A percentile compares a stretch with the other conserved stretches of the same genome.
These are phyloP conservation scores for Candida multigemmis DNA, from an alignment of 805 yeast species.

Conservation along the genomic window DNA sequence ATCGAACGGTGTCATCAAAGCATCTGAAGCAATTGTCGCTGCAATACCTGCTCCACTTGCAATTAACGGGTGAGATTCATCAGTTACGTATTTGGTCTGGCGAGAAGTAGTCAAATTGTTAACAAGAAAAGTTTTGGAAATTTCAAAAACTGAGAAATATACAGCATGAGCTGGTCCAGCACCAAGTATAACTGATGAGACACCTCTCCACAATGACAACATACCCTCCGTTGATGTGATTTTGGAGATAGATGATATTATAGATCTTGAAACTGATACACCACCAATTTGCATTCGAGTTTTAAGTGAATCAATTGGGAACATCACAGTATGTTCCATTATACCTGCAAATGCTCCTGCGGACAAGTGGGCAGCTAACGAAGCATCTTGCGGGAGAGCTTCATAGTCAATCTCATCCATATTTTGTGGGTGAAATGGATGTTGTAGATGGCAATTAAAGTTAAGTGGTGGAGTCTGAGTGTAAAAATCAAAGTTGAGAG, in stretches of 20 bases:
- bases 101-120: slow-evolving; percentile 26
- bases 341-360: slow-evolving; percentile 99
- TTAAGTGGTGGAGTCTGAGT: too few relatives aligned
- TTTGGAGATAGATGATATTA: slow-evolving; percentile 59
- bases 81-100: slow-evolving; percentile 39
- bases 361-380: slow-evolving; percentile 68
- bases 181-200: slow-evolving; percentile 83
- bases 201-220: slow-evolving; percentile 85
- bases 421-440: slow-evolving; percentile 18
- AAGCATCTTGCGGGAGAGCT: slow-evolving; percentile 79
- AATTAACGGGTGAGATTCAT: slow-evolving; percentile 67
- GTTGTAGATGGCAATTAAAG: too few relatives aligned
- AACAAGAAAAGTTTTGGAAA: slow-evolving; percentile 52
- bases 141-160: slow-evolving; percentile 89
- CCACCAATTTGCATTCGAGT: slow-evolving; percentile 77
- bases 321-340: slow-evolving; percentile 97
- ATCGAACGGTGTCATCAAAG: slow-evolving; percentile 96
- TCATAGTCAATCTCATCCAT: slow-evolving; percentile 76
- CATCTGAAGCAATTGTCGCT: slow-evolving; percentile 90
- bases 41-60: slow-evolving; percentile 85
- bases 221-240: slow-evolving; percentile 88
- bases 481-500: too few relatives aligned
- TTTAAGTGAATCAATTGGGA: slow-evolving; percentile 92
- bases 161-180: slow-evolving; percentile 99
- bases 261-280: slow-evolving; percentile 22